Evolutionary conservation across 208 protist genomes (phyloP), one percentile per base, ranked within the genome.

Genomic region (Balamuthia mandrillaris): DNA sequence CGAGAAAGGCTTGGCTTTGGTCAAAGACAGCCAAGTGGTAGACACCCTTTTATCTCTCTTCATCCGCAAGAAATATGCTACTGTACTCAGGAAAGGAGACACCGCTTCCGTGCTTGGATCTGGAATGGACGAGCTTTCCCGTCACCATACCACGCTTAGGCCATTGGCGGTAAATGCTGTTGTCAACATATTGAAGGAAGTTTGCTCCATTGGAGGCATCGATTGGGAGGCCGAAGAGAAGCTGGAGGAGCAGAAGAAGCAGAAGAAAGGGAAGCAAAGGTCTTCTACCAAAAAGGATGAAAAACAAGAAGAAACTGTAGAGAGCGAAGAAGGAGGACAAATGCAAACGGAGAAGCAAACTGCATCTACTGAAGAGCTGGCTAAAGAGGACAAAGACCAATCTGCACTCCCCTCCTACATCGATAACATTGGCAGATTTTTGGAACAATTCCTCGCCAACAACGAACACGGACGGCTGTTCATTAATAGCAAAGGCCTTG

Each of bases 381-480:
- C 58, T 29, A n/a, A 27, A n/a, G 49, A 63, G 14, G n/a, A n/a
- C n/a, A 4, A 65, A 10, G 74, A 81, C 6, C 6, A 45, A 29
- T 39, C 37, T 14, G 12, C 47, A 42, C 33, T 81, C 10, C 33
- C 37, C 47, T 45, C 58, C n/a, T 81, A 63, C 54, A 81, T 81
- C 54, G 74, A 35, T 24, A 81, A 81, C 37, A n/a, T 81, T 33
- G 74, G 74, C 35, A 45, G 74, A 27, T 81, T 81, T 42, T 27
- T 81, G 29, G 74, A 81, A 52, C 39, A 29, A 1, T 27, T 81
- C 54, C 63, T 81, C 54, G 16, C 54, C 27, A 81, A 81, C 54
- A 81, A 35, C 74, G 74, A 81, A 35, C 74, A 81, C 74, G 74
- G 74, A 7, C 74, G 74, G 16, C 44, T 31, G 51, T 81, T 81